Evolutionary conservation across 306 rosid genomes (phyloP).

Genomic region (Lagenaria siceraria): DNA sequence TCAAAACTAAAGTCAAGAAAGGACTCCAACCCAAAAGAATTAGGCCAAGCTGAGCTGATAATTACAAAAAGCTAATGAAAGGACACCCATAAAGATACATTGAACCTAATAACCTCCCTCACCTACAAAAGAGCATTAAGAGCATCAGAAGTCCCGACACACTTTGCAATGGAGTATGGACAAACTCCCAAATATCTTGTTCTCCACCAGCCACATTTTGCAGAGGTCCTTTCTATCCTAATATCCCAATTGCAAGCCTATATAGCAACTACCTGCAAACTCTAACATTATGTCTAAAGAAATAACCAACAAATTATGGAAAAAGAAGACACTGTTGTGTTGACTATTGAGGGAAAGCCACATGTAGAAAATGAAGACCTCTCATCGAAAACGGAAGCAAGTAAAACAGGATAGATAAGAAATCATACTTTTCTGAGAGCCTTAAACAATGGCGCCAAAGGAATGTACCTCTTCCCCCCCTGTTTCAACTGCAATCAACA

Average conservation of each 20-base stretch:
- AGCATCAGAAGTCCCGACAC: background rate
- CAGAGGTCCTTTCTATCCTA: background rate
- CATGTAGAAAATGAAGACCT: too few relatives aligned
- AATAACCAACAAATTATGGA: background rate
- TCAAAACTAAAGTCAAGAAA: too few relatives aligned
- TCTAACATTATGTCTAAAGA: background rate
- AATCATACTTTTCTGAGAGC: too few relatives aligned
- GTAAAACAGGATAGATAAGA: too few relatives aligned
- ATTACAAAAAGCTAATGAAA: background rate
- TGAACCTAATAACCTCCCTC: background rate
- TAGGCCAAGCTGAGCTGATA: background rate
- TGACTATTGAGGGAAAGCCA: background rate
- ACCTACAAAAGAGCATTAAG: background rate
- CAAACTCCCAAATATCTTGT: background rate
- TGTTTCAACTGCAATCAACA: too few relatives aligned
- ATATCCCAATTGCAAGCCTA: background rate
- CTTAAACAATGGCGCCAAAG: too few relatives aligned
- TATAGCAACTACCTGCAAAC: background rate
- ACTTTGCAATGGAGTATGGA: background rate
- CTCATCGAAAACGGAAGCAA: too few relatives aligned
- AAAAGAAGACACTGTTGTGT: background rate
- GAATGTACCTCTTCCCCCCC: too few relatives aligned
- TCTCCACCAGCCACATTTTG: background rate
- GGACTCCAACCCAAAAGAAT: background rate
- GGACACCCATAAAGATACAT: background rate